Evolutionary conservation across 2,329 filamentous ascomycete species (phyloP).

Genomic region (Zarea fungicola): DNA sequence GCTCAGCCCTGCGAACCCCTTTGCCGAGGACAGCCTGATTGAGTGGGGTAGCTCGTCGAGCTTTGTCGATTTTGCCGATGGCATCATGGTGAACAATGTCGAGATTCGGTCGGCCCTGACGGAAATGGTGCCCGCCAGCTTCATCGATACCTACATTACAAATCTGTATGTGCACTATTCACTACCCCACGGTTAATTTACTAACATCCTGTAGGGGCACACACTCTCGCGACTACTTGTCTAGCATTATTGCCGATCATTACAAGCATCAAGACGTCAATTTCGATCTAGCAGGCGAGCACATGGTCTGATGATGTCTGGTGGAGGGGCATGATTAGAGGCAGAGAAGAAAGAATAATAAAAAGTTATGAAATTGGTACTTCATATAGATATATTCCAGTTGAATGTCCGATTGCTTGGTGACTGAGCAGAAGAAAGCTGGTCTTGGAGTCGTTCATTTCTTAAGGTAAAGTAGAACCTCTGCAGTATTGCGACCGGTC

Average conservation of each 20-base stretch:
- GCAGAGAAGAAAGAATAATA: not conserved
- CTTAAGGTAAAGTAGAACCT: no score
- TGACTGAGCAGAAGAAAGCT: no score
- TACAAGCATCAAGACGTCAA: slow-evolving; percentile 69
- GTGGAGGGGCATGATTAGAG: not conserved
- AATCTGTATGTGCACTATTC: slow-evolving; percentile 53
- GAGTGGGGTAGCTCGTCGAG: slow-evolving; percentile 80
- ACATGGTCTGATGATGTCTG: not conserved
- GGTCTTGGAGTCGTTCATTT: no score
- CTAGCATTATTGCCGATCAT: slow-evolving; percentile 67
- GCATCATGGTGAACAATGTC: slow-evolving; percentile 69
- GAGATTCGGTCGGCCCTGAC: slow-evolving; percentile 74
- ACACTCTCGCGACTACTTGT: slow-evolving; percentile 67
- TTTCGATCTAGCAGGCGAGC: slow-evolving; percentile 41
- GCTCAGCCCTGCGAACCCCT: slow-evolving; percentile 83
- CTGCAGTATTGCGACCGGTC: no score
- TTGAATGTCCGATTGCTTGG: not conserved
- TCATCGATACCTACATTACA: slow-evolving; percentile 78
- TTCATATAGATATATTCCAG: not conserved
- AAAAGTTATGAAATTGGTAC: not conserved
- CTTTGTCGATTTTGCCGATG: slow-evolving; percentile 73
- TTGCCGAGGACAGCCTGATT: slow-evolving; percentile 73
- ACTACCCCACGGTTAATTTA: not conserved
- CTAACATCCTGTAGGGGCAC: slow-evolving; percentile 45
- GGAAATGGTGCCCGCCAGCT: slow-evolving; percentile 73